Conservation (phyloP, 2,329 filamentous ascomycete species). For the Sporothrix dimorphospora region DNA sequence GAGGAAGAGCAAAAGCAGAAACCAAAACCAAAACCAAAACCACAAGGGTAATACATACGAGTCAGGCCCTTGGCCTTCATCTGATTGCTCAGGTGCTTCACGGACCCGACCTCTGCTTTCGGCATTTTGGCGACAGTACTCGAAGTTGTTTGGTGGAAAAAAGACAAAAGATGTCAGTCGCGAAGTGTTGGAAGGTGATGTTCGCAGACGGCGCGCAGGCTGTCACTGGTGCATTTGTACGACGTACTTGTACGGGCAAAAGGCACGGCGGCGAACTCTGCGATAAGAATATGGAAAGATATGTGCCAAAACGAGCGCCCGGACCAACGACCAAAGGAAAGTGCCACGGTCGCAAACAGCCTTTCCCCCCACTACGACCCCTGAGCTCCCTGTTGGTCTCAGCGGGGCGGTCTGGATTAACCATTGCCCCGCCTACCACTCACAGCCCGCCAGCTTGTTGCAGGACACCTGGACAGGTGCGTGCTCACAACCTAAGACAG, state of each 20-base stretch:
- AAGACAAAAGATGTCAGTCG: neutral
- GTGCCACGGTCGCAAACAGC: slow-evolving; percentile 19
- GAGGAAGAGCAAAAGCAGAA: neutral
- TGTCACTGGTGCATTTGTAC: slow-evolving; percentile 8
- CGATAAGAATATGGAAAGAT: neutral
- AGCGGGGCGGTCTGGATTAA: slow-evolving; percentile 33
- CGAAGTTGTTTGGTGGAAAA: neutral
- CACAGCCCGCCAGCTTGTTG: slow-evolving; percentile 20
- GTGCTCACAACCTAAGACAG: slow-evolving; percentile 3
- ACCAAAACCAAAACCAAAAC: no score
- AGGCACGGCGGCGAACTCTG: slow-evolving; percentile 13
- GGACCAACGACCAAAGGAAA: neutral
- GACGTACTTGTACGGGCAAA: neutral
- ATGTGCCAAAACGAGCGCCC: neutral
- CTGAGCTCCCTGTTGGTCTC: slow-evolving; percentile 22
- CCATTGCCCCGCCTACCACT: slow-evolving; percentile 32
- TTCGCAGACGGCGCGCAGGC: neutral
- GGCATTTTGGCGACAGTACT: slow-evolving; percentile 63
- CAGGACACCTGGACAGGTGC: neutral
- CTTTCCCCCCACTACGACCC: slow-evolving; percentile 21
- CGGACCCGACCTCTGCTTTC: slow-evolving; percentile 87
- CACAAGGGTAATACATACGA: slow-evolving; percentile 29
- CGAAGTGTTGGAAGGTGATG: neutral
- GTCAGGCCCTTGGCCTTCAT: slow-evolving; percentile 74
- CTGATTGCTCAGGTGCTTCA: slow-evolving; percentile 89